Percentiles rank a stretch among this genome's conserved stretches.
Conservation (phyloP, 1,139 yeast genomes). For the Hemisphaericaspora subhashii region DNA sequence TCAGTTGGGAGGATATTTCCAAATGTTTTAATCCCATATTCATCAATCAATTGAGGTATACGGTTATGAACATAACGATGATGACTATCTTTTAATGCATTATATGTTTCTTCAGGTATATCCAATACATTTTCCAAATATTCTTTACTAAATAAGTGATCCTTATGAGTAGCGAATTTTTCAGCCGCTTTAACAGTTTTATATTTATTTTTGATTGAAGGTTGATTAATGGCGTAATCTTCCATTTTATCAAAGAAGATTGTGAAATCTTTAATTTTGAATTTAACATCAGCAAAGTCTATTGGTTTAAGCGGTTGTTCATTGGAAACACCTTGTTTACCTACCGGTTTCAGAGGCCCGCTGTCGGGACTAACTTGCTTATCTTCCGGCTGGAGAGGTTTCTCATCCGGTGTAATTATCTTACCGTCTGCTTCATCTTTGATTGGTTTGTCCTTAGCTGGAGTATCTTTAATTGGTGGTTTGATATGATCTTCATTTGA, state of each 20-base stretch:
- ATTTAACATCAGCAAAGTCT: background rate
- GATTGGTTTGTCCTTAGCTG: too few relatives aligned
- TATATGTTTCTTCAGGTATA: conserved; percentile 31
- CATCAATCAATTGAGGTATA: conserved; percentile 31
- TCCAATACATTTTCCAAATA: conserved; percentile 42
- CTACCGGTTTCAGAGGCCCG: too few relatives aligned
- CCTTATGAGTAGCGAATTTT: conserved; percentile 23
- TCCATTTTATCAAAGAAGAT: conserved; percentile 35
- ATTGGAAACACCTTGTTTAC: background rate
- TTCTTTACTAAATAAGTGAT: conserved; percentile 34
- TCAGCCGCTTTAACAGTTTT: conserved; percentile 34
- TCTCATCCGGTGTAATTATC: too few relatives aligned
- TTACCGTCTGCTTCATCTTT: too few relatives aligned
- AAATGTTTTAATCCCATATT: conserved; percentile 35
- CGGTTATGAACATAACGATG: conserved; percentile 29
- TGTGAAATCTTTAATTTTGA: conserved; percentile 24
- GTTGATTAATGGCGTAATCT: conserved; percentile 26
- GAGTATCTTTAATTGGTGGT: too few relatives aligned
- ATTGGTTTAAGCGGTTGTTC: background rate
- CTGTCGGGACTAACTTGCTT: too few relatives aligned
- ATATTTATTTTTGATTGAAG: conserved; percentile 37
- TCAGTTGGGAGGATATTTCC: conserved; percentile 36
- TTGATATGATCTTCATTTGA: too few relatives aligned
- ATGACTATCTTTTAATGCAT: conserved; percentile 36
- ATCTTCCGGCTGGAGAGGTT: too few relatives aligned